A percentile compares a stretch with the other conserved stretches of the same genome.
Evolutionary conservation across 306 rosid genomes (phyloP).

Genomic region (Betula pendula): DNA sequence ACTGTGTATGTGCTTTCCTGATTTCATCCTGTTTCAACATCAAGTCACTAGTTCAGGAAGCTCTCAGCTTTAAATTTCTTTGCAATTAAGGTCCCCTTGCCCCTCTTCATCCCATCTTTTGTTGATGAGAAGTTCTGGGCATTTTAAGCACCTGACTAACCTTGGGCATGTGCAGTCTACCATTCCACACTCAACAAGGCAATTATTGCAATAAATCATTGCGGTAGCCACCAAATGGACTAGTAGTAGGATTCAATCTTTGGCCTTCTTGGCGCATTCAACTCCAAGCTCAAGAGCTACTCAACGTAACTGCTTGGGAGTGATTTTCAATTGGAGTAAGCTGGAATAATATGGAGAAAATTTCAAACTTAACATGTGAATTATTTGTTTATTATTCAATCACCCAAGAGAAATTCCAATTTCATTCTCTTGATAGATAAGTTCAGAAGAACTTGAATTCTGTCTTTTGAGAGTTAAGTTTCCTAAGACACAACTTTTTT

Average conservation of each 20-base stretch:
- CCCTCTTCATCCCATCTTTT: not conserved
- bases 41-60: not conserved
- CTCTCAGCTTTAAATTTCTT: not conserved
- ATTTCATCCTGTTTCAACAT: not conserved
- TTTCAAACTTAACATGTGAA: not conserved
- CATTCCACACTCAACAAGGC: not conserved
- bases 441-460: not conserved
- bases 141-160: not conserved
- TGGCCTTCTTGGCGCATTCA: not conserved
- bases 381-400: not conserved
- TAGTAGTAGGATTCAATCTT: not conserved
- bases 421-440: not conserved
- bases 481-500: not conserved
- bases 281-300: not conserved
- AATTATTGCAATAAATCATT: not conserved
- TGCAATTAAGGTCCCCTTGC: too few relatives aligned
- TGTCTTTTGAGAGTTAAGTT: not conserved
- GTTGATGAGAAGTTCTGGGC: not conserved
- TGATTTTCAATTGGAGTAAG: not conserved
- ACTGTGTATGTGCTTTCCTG: not conserved
- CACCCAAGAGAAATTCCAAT: not conserved
- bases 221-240: not conserved
- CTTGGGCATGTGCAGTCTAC: not conserved
- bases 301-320: not conserved
- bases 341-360: not conserved